These are phyloP conservation scores for Pseudonectria buxi DNA, from an alignment of 2,329 filamentous ascomycete genomes.

Conservation along the genomic window DNA sequence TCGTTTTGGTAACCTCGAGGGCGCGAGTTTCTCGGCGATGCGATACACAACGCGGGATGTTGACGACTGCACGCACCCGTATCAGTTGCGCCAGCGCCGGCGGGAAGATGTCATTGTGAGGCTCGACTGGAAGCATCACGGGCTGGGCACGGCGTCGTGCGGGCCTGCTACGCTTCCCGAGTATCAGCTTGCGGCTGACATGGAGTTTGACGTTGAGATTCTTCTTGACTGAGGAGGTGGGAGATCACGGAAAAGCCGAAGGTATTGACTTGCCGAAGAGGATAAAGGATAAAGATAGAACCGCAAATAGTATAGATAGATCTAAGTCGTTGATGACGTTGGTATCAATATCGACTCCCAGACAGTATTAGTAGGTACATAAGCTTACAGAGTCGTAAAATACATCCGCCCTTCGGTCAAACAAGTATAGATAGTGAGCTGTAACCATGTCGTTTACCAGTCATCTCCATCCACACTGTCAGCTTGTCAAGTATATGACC, in stretches of 20 bases:
- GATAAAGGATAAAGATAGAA: too few species aligned
- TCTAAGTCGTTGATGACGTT: too few species aligned
- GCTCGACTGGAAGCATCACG: constrained; percentile 57
- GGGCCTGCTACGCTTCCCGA: constrained; percentile 47
- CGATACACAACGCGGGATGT: constrained; percentile 50
- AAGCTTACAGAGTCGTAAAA: too few species aligned
- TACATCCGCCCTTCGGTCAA: too few species aligned
- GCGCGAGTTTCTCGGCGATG: constrained; percentile 49
- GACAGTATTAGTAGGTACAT: too few species aligned
- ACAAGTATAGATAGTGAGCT: neutral
- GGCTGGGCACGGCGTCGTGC: constrained; percentile 55
- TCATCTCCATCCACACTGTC: neutral
- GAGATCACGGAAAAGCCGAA: too few species aligned
- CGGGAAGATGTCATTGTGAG: constrained; percentile 48
- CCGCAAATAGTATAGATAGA: too few species aligned
- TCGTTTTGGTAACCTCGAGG: constrained; percentile 38
- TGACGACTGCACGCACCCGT: constrained; percentile 50
- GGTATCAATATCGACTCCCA: too few species aligned
- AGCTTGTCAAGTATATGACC: constrained; percentile 32
- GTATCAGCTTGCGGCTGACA: constrained; percentile 37
- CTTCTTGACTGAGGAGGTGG: constrained; percentile 33
- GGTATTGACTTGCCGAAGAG: too few species aligned
- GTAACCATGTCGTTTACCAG: too few species aligned
- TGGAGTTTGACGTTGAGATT: constrained; percentile 38
- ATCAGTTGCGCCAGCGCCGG: constrained; percentile 46